Conservation (phyloP, 768 basidiomycete species). For the Boletus reticuloceps region DNA sequence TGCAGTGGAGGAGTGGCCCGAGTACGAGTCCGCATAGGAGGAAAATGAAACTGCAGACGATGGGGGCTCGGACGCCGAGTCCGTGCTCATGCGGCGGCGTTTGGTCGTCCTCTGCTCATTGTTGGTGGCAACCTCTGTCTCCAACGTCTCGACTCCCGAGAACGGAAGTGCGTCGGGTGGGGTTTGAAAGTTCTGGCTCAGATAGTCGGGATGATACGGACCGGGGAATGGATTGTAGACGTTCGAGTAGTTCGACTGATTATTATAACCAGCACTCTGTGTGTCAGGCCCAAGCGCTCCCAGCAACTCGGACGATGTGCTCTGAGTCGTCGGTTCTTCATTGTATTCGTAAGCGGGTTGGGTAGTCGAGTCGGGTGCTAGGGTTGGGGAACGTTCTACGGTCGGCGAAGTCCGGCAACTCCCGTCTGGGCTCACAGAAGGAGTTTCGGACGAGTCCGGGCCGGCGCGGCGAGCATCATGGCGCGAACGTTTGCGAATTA, state of each 20-base stretch:
- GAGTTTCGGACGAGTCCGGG: constrained; percentile 57
- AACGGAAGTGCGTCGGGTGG: constrained; percentile 54
- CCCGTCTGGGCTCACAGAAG: constrained; percentile 72
- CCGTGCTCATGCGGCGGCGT: constrained; percentile 69
- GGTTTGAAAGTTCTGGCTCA: constrained; percentile 49
- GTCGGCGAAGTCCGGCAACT: constrained; percentile 72
- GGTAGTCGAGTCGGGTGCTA: constrained; percentile 70
- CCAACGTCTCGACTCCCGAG: constrained; percentile 45
- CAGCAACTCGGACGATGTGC: constrained; percentile 51
- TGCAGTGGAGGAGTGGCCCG: constrained; percentile 52
- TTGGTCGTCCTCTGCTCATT: constrained; percentile 49
- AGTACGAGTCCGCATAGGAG: constrained; percentile 61
- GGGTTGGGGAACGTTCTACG: constrained; percentile 57
- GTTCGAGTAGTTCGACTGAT: constrained; percentile 29
- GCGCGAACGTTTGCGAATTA: constrained; percentile 83
- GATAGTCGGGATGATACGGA: constrained; percentile 72
- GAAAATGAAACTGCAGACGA: constrained; percentile 64
- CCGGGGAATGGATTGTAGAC: constrained; percentile 57
- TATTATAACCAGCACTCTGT: constrained; percentile 25
- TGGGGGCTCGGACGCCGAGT: constrained; percentile 47
- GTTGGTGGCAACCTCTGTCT: constrained; percentile 35
- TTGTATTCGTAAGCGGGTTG: constrained; percentile 49
- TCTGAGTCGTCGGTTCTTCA: constrained; percentile 41
- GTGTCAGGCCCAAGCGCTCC: constrained; percentile 40
- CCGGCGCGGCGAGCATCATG: constrained; percentile 70